Percentiles rank a stretch among this genome's conserved stretches.
phyloP scores from a whole-genome alignment of 2,329 filamentous ascomycete genomes.

The Tolypocladium ovalisporum region DNA sequence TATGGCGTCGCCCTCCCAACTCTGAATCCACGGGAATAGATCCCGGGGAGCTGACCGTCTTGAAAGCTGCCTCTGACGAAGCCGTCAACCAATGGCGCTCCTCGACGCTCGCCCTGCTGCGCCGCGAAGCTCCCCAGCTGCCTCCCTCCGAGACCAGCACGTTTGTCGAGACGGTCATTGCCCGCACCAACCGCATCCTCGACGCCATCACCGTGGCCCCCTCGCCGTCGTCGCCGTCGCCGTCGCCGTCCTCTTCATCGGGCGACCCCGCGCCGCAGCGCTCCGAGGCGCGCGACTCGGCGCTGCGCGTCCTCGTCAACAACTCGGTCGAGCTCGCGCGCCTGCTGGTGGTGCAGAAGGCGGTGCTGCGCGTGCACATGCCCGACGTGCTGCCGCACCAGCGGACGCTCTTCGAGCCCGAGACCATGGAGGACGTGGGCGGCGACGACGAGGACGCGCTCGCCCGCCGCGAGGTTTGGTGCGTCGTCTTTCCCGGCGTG shows the following conservation, averaged over 20 bases:
- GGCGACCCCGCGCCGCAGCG: slow-evolving; percentile 1
- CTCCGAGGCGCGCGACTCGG: slow-evolving; percentile 36
- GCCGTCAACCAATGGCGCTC: slow-evolving; percentile 57
- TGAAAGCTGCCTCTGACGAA: slow-evolving; percentile 31
- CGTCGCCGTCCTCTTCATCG: slow-evolving; percentile 14
- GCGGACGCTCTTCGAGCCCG: slow-evolving; percentile 41
- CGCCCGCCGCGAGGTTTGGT: slow-evolving; percentile 41
- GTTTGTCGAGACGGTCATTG: slow-evolving; percentile 31
- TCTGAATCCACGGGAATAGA: background rate
- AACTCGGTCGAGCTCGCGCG: slow-evolving; percentile 46
- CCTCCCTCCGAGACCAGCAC: slow-evolving; percentile 33
- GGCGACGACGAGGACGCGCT: slow-evolving; percentile 49
- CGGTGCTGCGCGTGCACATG: slow-evolving; percentile 45
- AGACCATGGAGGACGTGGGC: slow-evolving; percentile 56
- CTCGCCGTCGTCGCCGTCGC: too few species aligned
- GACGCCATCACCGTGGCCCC: slow-evolving; percentile 32
- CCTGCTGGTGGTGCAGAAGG: slow-evolving; percentile 46
- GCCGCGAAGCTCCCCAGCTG: slow-evolving; percentile 36
- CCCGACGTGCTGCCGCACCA: slow-evolving; percentile 42
- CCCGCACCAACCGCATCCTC: slow-evolving; percentile 37
- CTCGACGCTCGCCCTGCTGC: slow-evolving; percentile 48
- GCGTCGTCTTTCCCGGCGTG: slow-evolving; percentile 54
- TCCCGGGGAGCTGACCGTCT: background rate
- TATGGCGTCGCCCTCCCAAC: too few species aligned
- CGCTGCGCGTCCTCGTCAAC: slow-evolving; percentile 40